Base-by-base conservation (phyloP, 2,329 filamentous ascomycete genomes). In the Macrophomina phaseolina region DNA sequence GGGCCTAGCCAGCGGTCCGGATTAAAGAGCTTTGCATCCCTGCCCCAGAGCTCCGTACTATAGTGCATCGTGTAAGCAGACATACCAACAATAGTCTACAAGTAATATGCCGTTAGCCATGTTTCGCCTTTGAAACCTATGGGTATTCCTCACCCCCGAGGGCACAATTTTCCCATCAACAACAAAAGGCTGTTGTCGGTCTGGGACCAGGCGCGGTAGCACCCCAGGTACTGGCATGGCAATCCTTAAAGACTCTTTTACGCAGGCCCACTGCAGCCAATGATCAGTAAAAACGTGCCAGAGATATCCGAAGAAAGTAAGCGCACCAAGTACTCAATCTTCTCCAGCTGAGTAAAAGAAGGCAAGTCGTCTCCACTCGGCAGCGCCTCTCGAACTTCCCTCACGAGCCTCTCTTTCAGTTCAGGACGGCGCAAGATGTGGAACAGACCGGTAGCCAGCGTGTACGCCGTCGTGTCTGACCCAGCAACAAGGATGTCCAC, bases 371-470 rank as follows among this genome's bases (percentile, higher is more conserved):
- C 53, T 18, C n/a, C 34, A 40, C 34, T 23, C 8, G 30, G 52
- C 76, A 76, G 28, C 12, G 66, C 69, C 14, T 67, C 65, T n/a
- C 75, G 72, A 4, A 74, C 36, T 52, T 74, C 75, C 2, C 68
- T 64, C 7, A 52, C 63, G 5, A 78, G 65, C 46, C 67, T 68
- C 5, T 49, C 49, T 9, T 74, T 66, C 42, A 65, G 45, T 40
- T 69, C 38, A 4, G 71, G 71, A n/a, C 77, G 69, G 1, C 69
- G 67, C 2, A 81, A 64, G 9, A 81, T 51, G 51, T 74, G 72
- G 64, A 81, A 81, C 23, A 80, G 67, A 14, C 80, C 74, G 0
- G 73, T 73, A 49, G 80, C 77, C 5, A 79, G 67, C 0, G 75
- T 75, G 0, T 76, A 73, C 38, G 75, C 76, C 4, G 78, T 75